Evolutionary conservation across 345 rosid species (phyloP).

Genomic region (Capsella bursapastoris): DNA sequence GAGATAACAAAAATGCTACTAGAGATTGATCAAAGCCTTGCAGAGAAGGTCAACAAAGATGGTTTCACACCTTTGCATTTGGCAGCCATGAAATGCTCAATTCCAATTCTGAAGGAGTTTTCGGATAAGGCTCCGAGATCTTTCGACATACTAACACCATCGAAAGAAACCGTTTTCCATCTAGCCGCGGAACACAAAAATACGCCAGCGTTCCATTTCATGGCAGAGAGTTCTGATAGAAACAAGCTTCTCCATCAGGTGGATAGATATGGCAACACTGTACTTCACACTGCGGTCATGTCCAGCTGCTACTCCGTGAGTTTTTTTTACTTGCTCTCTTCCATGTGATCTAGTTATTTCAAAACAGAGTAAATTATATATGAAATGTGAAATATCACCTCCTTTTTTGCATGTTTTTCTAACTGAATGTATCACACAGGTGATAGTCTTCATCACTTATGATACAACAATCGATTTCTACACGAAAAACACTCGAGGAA

Average conservation of each 20-base stretch:
- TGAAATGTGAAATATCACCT: too few relatives aligned
- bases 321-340: too few relatives aligned
- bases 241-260: background rate
- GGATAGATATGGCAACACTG: background rate
- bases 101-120: background rate
- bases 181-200: background rate
- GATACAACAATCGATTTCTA: too few relatives aligned
- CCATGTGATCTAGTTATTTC: too few relatives aligned
- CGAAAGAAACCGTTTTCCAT: background rate
- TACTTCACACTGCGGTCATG: background rate
- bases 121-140: background rate
- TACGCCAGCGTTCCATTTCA: background rate
- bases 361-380: too few relatives aligned
- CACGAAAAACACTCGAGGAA: too few relatives aligned
- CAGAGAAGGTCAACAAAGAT: background rate
- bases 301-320: too few relatives aligned
- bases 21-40: background rate
- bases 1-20: background rate
- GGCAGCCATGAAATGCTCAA: background rate
- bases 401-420: too few relatives aligned
- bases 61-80: conserved; percentile 4
- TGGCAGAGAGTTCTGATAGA: background rate
- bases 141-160: background rate
- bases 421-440: too few relatives aligned
- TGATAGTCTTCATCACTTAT: too few relatives aligned